These are phyloP conservation scores for Trametes cingulata DNA, from an alignment of 768 basidiomycete genomes.

Conservation along the genomic window DNA sequence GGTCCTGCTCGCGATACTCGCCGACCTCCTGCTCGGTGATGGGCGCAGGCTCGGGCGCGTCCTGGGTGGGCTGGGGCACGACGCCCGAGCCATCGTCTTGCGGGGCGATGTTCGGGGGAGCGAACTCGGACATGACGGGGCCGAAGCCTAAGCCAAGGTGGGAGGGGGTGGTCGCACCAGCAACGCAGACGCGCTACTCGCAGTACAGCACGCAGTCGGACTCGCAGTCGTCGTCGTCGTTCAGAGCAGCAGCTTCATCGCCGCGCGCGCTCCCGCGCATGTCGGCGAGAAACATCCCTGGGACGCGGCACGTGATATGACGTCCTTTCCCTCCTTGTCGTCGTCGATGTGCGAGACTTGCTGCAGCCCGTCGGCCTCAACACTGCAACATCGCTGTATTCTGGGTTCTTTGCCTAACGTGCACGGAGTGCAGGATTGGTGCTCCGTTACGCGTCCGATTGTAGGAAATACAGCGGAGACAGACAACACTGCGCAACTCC, in stretches of 20 bases:
- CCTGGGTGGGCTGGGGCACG: slow-evolving; percentile 30
- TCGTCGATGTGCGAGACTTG: too few species aligned
- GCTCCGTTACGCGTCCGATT: too few species aligned
- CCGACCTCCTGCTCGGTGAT: slow-evolving; percentile 93
- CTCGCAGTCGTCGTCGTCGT: background rate
- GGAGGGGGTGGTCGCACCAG: background rate
- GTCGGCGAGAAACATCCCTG: background rate
- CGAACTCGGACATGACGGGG: slow-evolving; percentile 31
- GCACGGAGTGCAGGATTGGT: too few species aligned
- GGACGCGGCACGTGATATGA: slow-evolving; percentile 9
- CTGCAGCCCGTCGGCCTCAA: too few species aligned
- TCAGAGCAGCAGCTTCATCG: background rate
- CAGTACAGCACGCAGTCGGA: background rate
- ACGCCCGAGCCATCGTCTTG: slow-evolving; percentile 40
- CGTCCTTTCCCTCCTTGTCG: background rate
- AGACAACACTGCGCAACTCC: too few species aligned
- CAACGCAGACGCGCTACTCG: background rate
- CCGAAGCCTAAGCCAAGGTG: background rate
- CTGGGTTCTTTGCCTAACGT: too few species aligned
- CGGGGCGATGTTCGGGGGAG: slow-evolving; percentile 33
- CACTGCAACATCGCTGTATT: too few species aligned
- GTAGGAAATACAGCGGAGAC: too few species aligned
- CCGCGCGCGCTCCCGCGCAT: background rate
- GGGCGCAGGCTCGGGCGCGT: slow-evolving; percentile 59
- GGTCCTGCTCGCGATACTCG: slow-evolving; percentile 93